Conservation (phyloP, 768 basidiomycete genomes). For the Amanita rimosa region DNA sequence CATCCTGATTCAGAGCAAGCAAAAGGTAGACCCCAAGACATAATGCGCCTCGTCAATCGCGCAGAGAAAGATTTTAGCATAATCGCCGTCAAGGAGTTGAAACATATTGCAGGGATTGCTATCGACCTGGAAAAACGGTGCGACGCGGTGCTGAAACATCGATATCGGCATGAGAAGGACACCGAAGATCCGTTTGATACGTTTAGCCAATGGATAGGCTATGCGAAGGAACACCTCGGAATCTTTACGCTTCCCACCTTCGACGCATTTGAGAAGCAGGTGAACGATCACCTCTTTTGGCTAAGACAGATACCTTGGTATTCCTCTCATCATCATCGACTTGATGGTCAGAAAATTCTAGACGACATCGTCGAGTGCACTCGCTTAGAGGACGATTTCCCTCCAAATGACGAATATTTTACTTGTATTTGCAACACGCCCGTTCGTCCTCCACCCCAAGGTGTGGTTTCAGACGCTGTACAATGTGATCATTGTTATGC, state of each 20-base stretch:
- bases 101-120: constrained; percentile 66
- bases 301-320: constrained; percentile 71
- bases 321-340: constrained; percentile 50
- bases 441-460: constrained; percentile 71
- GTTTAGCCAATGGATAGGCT: constrained; percentile 63
- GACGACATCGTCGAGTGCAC: constrained; percentile 71
- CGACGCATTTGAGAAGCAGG: constrained; percentile 59
- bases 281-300: constrained; percentile 61
- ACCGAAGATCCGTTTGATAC: constrained; percentile 62
- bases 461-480: constrained; percentile 69
- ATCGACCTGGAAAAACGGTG: constrained; percentile 66
- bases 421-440: constrained; percentile 75
- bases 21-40: constrained; percentile 59
- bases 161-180: constrained; percentile 10
- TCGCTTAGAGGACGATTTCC: constrained; percentile 66
- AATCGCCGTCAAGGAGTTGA: constrained; percentile 50
- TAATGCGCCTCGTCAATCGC: constrained; percentile 52
- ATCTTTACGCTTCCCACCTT: constrained; percentile 69
- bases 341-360: constrained; percentile 54
- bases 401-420: constrained; percentile 71
- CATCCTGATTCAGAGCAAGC: constrained; percentile 39
- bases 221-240: constrained; percentile 57
- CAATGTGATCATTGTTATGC: constrained; percentile 88
- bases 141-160: constrained; percentile 59
- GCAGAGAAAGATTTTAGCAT: constrained; percentile 75